Evolutionary conservation across 1,284 basidiomycete species (phyloP).

Genomic region (Rhodotorula mucilaginosa): DNA sequence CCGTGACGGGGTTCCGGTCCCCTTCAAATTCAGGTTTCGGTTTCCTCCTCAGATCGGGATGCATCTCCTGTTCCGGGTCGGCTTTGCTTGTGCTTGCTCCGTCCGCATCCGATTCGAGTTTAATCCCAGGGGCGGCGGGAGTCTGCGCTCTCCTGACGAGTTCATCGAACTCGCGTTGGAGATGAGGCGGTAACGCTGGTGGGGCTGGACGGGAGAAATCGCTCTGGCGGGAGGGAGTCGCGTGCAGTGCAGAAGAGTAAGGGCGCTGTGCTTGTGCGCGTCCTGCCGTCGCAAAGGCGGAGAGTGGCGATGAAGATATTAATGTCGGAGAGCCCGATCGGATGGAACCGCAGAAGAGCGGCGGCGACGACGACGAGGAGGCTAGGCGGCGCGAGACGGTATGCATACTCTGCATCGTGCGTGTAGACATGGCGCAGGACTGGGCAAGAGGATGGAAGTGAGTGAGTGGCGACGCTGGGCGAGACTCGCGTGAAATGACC

Average conservation of each 20-base stretch:
- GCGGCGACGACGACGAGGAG: neutral
- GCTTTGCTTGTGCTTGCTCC: constrained; percentile 22
- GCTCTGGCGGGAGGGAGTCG: neutral
- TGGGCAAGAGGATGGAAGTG: no score
- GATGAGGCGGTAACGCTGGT: constrained; percentile 48
- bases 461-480: neutral
- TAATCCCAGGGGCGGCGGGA: neutral
- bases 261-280: no score
- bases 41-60: constrained; percentile 27
- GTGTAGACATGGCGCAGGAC: no score
- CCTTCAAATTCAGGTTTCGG: constrained; percentile 55
- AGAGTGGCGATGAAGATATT: neutral
- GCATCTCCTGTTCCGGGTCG: constrained; percentile 18
- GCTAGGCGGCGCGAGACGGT: neutral
- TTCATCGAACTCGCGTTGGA: constrained; percentile 52
- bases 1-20: constrained; percentile 57
- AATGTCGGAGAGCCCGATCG: neutral
- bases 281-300: no score
- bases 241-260: neutral
- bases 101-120: neutral
- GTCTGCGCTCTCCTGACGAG: constrained; percentile 37
- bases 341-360: no score
- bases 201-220: constrained; percentile 48
- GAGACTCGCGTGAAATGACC: no score
- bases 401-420: no score